A percentile compares a stretch with the other conserved stretches of the same genome.
phyloP scores from a whole-genome alignment of 1,284 basidiomycete species.

The Marasmius fiardii region DNA sequence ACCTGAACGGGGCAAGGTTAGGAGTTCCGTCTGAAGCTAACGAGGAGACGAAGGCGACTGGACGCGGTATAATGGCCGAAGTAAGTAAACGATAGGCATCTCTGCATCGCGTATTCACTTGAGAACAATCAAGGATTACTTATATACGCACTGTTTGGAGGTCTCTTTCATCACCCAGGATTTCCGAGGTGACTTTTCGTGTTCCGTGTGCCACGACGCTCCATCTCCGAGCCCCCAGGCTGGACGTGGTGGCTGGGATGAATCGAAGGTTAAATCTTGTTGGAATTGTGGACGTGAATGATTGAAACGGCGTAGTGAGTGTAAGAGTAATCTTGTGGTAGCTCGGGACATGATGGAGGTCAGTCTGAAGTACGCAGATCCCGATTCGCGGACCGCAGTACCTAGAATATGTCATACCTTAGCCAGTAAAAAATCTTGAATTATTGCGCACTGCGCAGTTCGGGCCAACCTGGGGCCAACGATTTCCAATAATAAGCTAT shows the following conservation, averaged over 20 bases:
- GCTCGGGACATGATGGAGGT: background rate
- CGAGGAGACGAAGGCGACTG: conserved; percentile 73
- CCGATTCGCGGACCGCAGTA: too few relatives aligned
- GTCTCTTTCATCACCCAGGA: conserved; percentile 40
- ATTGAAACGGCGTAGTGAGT: conserved; percentile 4
- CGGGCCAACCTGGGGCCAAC: too few relatives aligned
- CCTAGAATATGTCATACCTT: too few relatives aligned
- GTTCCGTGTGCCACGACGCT: conserved; percentile 27
- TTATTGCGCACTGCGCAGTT: background rate
- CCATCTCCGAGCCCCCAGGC: conserved; percentile 55
- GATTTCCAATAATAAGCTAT: background rate
- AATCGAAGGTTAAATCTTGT: conserved; percentile 29
- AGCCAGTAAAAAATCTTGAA: background rate
- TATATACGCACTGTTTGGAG: conserved; percentile 25
- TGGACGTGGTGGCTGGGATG: conserved; percentile 46
- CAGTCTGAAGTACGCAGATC: too few relatives aligned
- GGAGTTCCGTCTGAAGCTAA: conserved; percentile 49
- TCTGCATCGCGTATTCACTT: conserved; percentile 23
- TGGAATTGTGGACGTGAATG: conserved; percentile 27
- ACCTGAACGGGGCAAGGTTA: conserved; percentile 72
- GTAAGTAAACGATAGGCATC: conserved; percentile 59
- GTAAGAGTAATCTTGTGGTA: background rate
- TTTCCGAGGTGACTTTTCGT: conserved; percentile 34
- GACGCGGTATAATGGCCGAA: conserved; percentile 67
- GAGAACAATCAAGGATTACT: background rate